Base-by-base conservation (phyloP, 176 grass and related monocot species). In the Rhynchospora breviuscula region DNA sequence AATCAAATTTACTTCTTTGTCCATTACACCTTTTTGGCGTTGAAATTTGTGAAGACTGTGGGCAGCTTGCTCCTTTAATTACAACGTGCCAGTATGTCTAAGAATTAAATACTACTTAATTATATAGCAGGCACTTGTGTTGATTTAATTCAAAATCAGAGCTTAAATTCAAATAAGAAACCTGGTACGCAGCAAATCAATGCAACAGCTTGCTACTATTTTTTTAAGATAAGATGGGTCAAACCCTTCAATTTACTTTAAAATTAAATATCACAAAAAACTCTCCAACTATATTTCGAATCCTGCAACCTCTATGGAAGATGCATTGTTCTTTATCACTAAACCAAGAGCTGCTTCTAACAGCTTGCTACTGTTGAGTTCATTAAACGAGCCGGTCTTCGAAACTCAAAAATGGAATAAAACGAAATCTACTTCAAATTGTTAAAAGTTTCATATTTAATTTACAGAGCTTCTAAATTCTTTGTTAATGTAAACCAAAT, bases 1-100 rank as follows among this genome's bases (percentile, higher is more conserved):
- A 81, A 81, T 81, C 79, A 66, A 81, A 29, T 67, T 82, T 82
- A 82, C 18, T 54, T 31, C 6, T 29, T 53, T 67, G 79, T 81
- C 59, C 78, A 23, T 63, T 80, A 11, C 58, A 49, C 76, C 51
- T 11, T 46, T 40, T 63, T 25, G 17, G 26, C 33, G 58, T 81
- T 81, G 58, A 81, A 61, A 62, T 48, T 61, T 63, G 78, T 63
- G 78, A 81, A 63, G 58, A 61, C 72, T 17, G 22, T 9, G 54
- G 2, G 57, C 59, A 59, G n/a, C 26, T 60, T 80, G 57, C 40
- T 46, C 31, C 40, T 7, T 29, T 56, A 81, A 63, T 48, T 81
- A 45, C 26, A 17, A 51, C 6, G 44, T 29, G 80, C 3, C 59
- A 18, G 78, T 45, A 19, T 80, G 9, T 59, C 60, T 23, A 63